Base-by-base conservation (phyloP, 345 rosid species). In the Carallia brachiata region DNA sequence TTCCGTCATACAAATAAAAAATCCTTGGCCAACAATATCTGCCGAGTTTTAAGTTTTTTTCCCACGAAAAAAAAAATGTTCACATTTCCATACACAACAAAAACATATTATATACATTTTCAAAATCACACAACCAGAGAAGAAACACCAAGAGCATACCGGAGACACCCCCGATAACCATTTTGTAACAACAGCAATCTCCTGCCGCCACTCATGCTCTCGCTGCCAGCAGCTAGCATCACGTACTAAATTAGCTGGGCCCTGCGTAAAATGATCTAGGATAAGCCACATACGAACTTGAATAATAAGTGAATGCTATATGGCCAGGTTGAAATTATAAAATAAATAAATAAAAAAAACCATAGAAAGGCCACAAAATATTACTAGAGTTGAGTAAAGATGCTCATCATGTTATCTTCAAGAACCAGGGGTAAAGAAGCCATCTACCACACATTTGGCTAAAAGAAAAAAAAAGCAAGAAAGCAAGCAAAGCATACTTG, bases 161-260 rank as follows among this genome's bases (percentile, higher is more conserved):
- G 96, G 97, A 82, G 99, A 92, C 58, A 83, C 94, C 65, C 98
- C 97, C 2, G 98, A 68, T 69, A 95, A 77, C 99, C 98, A 95
- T 87, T 92, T 95, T 2, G 98, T 95, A 71, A 85, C 92, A 76
- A 95, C 99, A 54, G 98, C 97, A 74, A 92, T 88, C 77, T 92
- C 99, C 84, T 95, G 99, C 53, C 94, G 92, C 99, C 99, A 95
- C 75, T 95, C 96, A 84, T 92, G 91, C 82, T 95, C 99, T 59
- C 90, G 86, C 75, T 84, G 98, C 99, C 98, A 95, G 82, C 92
- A 80, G 76, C 96, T 90, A 79, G 96, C 96, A 81, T 95, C 99
- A 18, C 83, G 87, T 47, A 87, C 98, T 53, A 85, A 65, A 82
- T 95, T 89, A 70, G 96, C 84, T 54, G 92, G 83, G 69, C 92